These are phyloP conservation scores for Murraya paniculata DNA, from an alignment of 345 rosid species.

Conservation along the genomic window DNA sequence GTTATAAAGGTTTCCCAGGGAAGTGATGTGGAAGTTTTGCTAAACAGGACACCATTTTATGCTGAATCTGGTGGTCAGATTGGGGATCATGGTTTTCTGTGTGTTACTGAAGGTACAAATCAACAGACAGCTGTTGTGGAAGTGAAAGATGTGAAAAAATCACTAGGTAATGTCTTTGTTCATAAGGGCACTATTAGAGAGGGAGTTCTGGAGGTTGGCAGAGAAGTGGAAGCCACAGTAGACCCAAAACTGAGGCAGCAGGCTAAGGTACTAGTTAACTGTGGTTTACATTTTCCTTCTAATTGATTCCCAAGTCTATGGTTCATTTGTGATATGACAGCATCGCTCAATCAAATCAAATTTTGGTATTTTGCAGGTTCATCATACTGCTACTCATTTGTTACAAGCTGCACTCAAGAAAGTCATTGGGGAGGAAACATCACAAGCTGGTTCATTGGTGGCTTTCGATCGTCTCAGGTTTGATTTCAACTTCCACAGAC, in stretches of 20 bases:
- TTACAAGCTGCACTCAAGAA: constrained; percentile 90
- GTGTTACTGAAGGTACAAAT: constrained; percentile 44
- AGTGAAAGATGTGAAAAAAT: constrained; percentile 81
- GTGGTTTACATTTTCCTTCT: constrained; percentile 12
- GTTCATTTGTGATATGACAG: background rate
- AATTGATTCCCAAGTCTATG: background rate
- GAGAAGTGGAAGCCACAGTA: constrained; percentile 84
- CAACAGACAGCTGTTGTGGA: constrained; percentile 65
- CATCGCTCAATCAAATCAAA: background rate
- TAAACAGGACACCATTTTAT: constrained; percentile 85
- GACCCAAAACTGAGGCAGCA: constrained; percentile 74
- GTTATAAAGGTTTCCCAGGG: constrained; percentile 82
- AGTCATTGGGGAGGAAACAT: constrained; percentile 80
- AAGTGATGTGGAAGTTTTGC: constrained; percentile 78
- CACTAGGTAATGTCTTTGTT: constrained; percentile 65
- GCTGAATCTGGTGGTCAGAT: constrained; percentile 98
- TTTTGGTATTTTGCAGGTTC: constrained; percentile 54
- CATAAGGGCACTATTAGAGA: constrained; percentile 77
- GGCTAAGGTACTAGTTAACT: constrained; percentile 58
- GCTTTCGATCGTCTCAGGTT: constrained; percentile 96
- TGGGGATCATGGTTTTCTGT: constrained; percentile 76
- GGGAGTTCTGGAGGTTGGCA: constrained; percentile 84
- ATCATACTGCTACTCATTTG: constrained; percentile 96
- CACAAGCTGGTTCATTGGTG: constrained; percentile 97
- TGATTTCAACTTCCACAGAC: constrained; percentile 84